These are phyloP conservation scores for Leishmania aethiopica DNA, from an alignment of 208 protist species.

Conservation along the genomic window DNA sequence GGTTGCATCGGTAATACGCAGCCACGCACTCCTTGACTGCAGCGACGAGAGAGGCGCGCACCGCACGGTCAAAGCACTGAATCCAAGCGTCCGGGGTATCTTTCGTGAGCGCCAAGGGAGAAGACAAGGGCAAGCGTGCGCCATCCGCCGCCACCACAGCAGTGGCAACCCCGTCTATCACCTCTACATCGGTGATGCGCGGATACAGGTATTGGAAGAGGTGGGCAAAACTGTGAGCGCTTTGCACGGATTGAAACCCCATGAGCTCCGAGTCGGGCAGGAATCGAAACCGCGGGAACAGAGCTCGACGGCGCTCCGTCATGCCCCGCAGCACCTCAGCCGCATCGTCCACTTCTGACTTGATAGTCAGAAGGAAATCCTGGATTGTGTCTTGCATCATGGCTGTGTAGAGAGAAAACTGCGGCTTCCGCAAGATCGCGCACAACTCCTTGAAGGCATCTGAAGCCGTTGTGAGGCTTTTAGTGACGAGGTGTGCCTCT, in stretches of 20 bases:
- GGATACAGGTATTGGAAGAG: slow-evolving; percentile 78
- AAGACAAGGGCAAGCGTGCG: slow-evolving; percentile 39
- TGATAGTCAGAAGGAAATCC: slow-evolving; percentile 83
- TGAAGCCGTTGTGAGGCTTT: slow-evolving; percentile 10
- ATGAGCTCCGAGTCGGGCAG: slow-evolving; percentile 84
- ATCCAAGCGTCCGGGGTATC: slow-evolving; percentile 72
- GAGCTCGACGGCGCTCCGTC: slow-evolving; percentile 90
- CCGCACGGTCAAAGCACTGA: slow-evolving; percentile 51
- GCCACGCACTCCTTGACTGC: slow-evolving; percentile 49
- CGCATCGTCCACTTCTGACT: slow-evolving; percentile 91
- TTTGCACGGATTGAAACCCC: slow-evolving; percentile 72
- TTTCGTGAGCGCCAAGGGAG: slow-evolving; percentile 44
- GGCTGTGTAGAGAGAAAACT: slow-evolving; percentile 92
- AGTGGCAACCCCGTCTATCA: slow-evolving; percentile 41
- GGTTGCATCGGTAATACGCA: slow-evolving; percentile 37
- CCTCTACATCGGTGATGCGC: slow-evolving; percentile 41
- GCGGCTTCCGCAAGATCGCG: slow-evolving; percentile 62
- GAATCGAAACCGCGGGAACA: slow-evolving; percentile 95
- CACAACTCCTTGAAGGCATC: slow-evolving; percentile 38
- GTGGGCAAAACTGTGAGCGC: slow-evolving; percentile 36
- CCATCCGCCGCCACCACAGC: slow-evolving; percentile 62
- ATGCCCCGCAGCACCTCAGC: slow-evolving; percentile 85
- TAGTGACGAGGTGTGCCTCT: slow-evolving; percentile 5
- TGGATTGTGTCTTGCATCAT: slow-evolving; percentile 92
- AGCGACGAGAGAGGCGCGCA: slow-evolving; percentile 57